Conservation (phyloP, 129 eudicot species). For the Oenanthe sinensis region DNA sequence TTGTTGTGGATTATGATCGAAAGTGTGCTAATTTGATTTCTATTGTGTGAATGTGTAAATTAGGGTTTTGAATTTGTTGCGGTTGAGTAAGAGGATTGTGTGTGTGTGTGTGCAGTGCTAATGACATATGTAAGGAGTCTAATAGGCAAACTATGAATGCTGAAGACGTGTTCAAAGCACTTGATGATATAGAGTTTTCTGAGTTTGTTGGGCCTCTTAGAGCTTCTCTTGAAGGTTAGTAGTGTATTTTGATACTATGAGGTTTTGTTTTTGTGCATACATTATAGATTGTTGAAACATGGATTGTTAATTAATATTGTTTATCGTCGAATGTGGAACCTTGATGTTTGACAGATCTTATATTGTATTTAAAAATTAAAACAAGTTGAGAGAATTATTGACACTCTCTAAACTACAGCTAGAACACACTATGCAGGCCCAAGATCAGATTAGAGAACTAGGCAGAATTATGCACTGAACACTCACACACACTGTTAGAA, state of each 20-base stretch:
- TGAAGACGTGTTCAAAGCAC: conserved; percentile 83
- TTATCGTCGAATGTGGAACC: not conserved
- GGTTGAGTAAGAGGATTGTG: not conserved
- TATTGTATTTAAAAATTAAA: not conserved
- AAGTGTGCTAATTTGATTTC: not conserved
- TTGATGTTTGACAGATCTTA: not conserved
- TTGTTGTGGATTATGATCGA: not conserved
- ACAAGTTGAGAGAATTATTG: no score
- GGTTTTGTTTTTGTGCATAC: not conserved
- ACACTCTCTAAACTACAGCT: no score
- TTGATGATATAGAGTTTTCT: conserved; percentile 84
- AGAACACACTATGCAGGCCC: no score
- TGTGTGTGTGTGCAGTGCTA: conserved; percentile 44
- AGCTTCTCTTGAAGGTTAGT: conserved; percentile 17
- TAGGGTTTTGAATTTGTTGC: not conserved
- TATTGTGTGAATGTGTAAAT: not conserved
- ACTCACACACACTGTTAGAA: no score
- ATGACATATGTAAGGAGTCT: conserved; percentile 87
- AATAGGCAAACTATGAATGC: conserved; percentile 80
- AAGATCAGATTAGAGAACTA: no score
- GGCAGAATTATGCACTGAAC: no score
- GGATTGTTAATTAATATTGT: not conserved
- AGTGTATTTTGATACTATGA: not conserved
- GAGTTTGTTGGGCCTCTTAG: conserved; percentile 68
- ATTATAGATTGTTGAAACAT: no score